These are phyloP conservation scores for Penicillium cosmopolitanum DNA, from an alignment of 495 filamentous ascomycete species.

Conservation along the genomic window DNA sequence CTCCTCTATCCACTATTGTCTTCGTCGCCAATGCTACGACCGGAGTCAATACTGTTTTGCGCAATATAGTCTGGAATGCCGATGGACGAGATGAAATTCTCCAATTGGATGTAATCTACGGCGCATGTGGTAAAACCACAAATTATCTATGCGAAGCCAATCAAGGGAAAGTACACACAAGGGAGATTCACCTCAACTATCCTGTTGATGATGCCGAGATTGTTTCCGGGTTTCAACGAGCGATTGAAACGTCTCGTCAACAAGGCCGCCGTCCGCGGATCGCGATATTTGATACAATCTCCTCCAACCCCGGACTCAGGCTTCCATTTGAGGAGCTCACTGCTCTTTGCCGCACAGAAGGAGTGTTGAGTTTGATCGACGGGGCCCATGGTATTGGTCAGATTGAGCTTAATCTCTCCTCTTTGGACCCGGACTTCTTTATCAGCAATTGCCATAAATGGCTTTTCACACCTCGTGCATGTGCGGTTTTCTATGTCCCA, in stretches of 20 bases:
- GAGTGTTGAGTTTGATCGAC: constrained; percentile 64
- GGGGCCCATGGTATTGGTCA: constrained; percentile 79
- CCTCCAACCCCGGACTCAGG: constrained; percentile 68
- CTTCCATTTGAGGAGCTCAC: constrained; percentile 71
- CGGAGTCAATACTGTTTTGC: constrained; percentile 75
- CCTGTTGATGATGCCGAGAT: constrained; percentile 62
- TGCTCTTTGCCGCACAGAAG: constrained; percentile 57
- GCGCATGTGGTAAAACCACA: constrained; percentile 67
- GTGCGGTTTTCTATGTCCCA: constrained; percentile 76
- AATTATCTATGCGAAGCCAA: constrained; percentile 66
- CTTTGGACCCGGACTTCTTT: constrained; percentile 74
- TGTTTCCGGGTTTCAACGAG: constrained; percentile 47
- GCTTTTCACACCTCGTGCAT: constrained; percentile 73
- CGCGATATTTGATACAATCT: constrained; percentile 75
- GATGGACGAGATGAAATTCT: constrained; percentile 57
- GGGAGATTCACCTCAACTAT: constrained; percentile 46
- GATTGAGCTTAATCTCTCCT: constrained; percentile 61
- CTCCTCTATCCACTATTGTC: constrained; percentile 62
- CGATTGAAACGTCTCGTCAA: constrained; percentile 39
- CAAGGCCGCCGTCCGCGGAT: constrained; percentile 52
- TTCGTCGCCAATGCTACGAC: constrained; percentile 76
- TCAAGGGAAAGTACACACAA: constrained; percentile 28
- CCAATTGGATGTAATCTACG: constrained; percentile 70
- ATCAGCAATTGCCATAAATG: constrained; percentile 83
- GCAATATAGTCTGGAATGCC: constrained; percentile 59